A percentile compares a stretch with the other conserved stretches of the same genome.
These are phyloP conservation scores for Piloderma croceum DNA, from an alignment of 768 basidiomycete species.

Conservation along the genomic window DNA sequence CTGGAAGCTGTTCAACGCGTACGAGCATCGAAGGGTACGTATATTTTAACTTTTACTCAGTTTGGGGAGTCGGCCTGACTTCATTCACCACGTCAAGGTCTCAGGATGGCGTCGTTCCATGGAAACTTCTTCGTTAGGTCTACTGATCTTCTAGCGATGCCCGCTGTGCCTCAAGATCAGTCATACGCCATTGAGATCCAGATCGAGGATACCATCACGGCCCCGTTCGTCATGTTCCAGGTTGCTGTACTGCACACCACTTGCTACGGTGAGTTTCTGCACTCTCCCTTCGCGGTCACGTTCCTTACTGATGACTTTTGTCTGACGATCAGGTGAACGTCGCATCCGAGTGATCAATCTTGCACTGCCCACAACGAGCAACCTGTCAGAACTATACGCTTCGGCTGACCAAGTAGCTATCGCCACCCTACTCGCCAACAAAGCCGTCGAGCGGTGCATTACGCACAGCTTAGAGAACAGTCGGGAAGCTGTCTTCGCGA, in stretches of 20 bases:
- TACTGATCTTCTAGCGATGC: conserved; percentile 93
- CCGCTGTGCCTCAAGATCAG: conserved; percentile 93
- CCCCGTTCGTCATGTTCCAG: conserved; percentile 90
- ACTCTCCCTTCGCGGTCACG: neutral
- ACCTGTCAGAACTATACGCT: conserved; percentile 82
- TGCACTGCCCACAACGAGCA: conserved; percentile 83
- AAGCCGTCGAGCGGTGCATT: conserved; percentile 85
- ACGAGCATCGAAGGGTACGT: conserved; percentile 85
- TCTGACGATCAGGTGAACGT: conserved; percentile 68
- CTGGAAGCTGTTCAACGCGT: conserved; percentile 97
- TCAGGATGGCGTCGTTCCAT: conserved; percentile 96
- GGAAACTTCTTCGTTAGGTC: conserved; percentile 99
- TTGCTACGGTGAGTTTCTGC: conserved; percentile 58
- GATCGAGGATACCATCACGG: conserved; percentile 88
- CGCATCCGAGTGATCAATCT: conserved; percentile 88
- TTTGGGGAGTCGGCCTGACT: conserved; percentile 8
- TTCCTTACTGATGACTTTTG: neutral
- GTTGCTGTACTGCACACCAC: conserved; percentile 94
- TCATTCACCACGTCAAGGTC: conserved; percentile 38
- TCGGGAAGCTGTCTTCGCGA: conserved; percentile 78
- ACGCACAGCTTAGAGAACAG: conserved; percentile 87
- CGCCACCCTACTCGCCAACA: conserved; percentile 79
- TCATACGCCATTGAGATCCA: conserved; percentile 94
- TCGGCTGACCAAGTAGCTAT: conserved; percentile 88
- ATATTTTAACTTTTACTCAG: neutral